Base-by-base conservation (phyloP, 1,284 basidiomycete genomes). In the Apiotrichum gamsii region DNA sequence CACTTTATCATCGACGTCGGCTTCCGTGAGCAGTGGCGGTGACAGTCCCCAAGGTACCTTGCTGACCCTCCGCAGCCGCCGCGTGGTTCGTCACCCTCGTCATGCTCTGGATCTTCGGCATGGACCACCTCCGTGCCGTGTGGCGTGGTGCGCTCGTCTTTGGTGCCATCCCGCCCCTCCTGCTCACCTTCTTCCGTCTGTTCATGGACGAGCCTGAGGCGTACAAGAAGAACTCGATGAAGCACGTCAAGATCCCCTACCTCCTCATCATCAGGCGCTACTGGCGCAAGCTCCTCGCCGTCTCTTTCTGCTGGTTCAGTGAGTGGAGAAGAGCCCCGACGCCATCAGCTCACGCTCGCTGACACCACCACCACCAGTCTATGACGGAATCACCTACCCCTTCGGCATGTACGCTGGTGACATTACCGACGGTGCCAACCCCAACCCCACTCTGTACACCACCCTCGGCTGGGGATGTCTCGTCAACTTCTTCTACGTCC, bases 131-230 rank as follows among this genome's bases (percentile, higher is more conserved):
- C 24, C 80, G 85, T 24, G 84, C 83, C 9, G 85, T 88, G 5
- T 94, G 89, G 91, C 84, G 93, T 45, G 68, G 90, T 31, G 86
- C 88, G 4, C 79, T 96, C 24, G 90, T 88, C n/a, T 77, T 96
- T 11, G 93, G 91, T 35, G 75, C 84, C 33, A 69, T 95, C 43
- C 89, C 90, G 20, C 90, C 91, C 5, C 59, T 83, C 8, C 75
- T 81, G 40, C 52, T 94, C 33, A 81, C 94, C 62, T 64, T 90
- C 45, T 95, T 90, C 86, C 88, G 93, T 56, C 64, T 88, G 48
- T 79, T 77, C 50, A 93, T 95, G 85, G 75, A 81, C 25, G 88
- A 95, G 69, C 73, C 74, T 51, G 77, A 77, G 28, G 63, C 72
- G 33, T 75, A 72, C 25, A 69, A 47, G 39, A 54, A 55, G 41